Conservation (phyloP, 2,329 filamentous ascomycete genomes). For the Aulographum hederae region DNA sequence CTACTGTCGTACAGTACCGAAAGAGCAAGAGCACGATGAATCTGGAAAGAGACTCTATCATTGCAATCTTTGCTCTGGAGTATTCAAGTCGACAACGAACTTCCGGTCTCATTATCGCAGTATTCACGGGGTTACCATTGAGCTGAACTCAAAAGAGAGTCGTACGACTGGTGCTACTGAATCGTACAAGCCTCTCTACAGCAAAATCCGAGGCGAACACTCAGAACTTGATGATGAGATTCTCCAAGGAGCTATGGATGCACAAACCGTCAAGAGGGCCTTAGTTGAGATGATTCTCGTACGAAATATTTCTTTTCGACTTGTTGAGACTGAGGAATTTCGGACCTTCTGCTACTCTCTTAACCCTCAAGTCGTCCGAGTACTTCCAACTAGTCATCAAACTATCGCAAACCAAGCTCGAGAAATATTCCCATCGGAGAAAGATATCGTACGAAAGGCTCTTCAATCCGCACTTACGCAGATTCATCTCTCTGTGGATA, state of each 20-base stretch:
- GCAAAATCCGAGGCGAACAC: neutral
- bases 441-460: neutral
- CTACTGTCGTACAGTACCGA: neutral
- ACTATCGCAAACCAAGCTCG: slow-evolving; percentile 1
- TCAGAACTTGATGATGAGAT: neutral
- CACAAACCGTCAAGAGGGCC: neutral
- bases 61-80: too few species aligned
- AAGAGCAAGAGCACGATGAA: too few species aligned
- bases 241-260: neutral
- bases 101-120: too few species aligned
- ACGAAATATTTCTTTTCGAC: slow-evolving; percentile 1
- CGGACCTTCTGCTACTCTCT: neutral
- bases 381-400: neutral
- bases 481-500: slow-evolving; percentile 1
- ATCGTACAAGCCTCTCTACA: neutral
- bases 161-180: neutral
- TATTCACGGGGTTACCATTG: too few species aligned
- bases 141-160: slow-evolving; percentile 1
- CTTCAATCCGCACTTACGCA: neutral
- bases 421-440: neutral
- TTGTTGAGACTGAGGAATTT: neutral
- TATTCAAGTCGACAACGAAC: too few species aligned
- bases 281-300: neutral
- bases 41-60: too few species aligned
- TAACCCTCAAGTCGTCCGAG: neutral